Evolutionary conservation across 768 basidiomycete species (phyloP), one percentile per base, ranked within the genome.

Genomic region (Saitozyma sp.): DNA sequence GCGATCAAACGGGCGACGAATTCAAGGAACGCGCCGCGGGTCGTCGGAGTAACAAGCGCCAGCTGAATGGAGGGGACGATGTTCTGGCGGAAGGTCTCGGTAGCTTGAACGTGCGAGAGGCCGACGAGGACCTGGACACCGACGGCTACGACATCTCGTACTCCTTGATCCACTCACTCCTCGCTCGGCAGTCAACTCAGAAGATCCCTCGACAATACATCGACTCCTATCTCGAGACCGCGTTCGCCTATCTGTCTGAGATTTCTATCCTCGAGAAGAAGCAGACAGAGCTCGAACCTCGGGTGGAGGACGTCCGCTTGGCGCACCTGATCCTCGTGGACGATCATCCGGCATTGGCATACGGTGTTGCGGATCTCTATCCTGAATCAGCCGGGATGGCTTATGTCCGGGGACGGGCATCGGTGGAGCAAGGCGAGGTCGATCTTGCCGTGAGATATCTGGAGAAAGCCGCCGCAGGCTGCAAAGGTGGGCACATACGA

Each of bases 321-420:
- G 90, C 88, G 70, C 86, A 91, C 65, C 81, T 82, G 38, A 83
- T 95, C 50, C 83, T 89, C 43, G 75, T 81, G 1, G 80, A 89
- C 56, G 88, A 87, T 14, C 87, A 88, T 70, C 81, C 83, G 61
- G 83, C 85, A 61, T 82, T 85, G 42, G 83, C 89, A 1, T 79
- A 84, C 54, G 87, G 89, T 63, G 81, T 90, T 59, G 80, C 91
- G 51, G 85, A 86, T 20, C 89, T 89, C 86, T 84, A 93, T 37
- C 92, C 92, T 10, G 82, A 87, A 52, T 88, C 89, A 14, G 86
- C 92, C 37, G 89, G 85, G 4, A 86, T 86, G 54, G 83, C 84
- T 39, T 95, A 91, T 77, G 85, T 94, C 45, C 83, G 85, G 45
- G 87, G 87, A 6, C 83, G 87, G 65, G 81, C 91, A 8, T 85